These are phyloP conservation scores for Leccinum sublutescens DNA, from an alignment of 768 basidiomycete species.

Conservation along the genomic window DNA sequence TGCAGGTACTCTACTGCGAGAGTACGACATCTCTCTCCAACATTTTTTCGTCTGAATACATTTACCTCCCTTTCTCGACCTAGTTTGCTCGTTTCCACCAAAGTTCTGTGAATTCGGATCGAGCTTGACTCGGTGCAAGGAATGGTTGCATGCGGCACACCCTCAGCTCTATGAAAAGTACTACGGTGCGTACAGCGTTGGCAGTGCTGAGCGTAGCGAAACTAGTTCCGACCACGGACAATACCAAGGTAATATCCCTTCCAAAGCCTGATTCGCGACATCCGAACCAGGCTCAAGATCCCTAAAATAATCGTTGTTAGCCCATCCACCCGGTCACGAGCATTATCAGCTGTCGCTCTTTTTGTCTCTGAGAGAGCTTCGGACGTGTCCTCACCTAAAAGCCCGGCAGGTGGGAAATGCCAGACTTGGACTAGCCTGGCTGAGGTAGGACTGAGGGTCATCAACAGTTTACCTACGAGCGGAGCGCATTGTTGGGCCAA, in stretches of 20 bases:
- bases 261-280: no score
- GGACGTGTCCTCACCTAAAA: slow-evolving; percentile 37
- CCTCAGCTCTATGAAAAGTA: slow-evolving; percentile 71
- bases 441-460: slow-evolving; percentile 62
- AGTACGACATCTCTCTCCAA: slow-evolving; percentile 34
- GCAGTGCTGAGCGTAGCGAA: no score
- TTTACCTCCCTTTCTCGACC: not conserved
- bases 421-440: slow-evolving; percentile 44
- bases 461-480: slow-evolving; percentile 38
- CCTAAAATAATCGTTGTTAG: slow-evolving; percentile 36
- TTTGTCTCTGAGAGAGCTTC: slow-evolving; percentile 54
- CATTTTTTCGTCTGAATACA: not conserved
- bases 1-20: slow-evolving; percentile 65
- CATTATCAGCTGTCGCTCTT: slow-evolving; percentile 53
- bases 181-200: slow-evolving; percentile 39
- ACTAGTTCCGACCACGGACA: no score
- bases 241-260: no score
- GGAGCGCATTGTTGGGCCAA: slow-evolving; percentile 42
- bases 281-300: no score
- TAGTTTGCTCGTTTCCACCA: slow-evolving; percentile 87
- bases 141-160: slow-evolving; percentile 76
- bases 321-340: slow-evolving; percentile 63
- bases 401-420: no score
- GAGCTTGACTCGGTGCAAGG: slow-evolving; percentile 85
- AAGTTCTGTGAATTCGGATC: slow-evolving; percentile 98